Base-by-base conservation (phyloP, 2,329 filamentous ascomycete species). In the Colletotrichum sp. region DNA sequence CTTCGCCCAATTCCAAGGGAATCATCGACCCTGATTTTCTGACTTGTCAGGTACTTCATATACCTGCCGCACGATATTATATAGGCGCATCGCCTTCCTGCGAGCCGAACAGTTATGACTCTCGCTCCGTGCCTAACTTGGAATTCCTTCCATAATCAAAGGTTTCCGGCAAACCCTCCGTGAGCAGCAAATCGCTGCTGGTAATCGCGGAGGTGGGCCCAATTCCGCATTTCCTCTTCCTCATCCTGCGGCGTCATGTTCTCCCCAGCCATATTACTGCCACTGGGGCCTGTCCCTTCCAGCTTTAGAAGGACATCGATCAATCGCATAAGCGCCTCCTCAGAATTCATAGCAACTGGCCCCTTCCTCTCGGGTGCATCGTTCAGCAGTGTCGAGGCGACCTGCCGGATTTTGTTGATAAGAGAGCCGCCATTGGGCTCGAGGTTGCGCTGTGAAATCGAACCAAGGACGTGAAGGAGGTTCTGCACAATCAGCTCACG, bases 361-460 rank as follows among this genome's bases (percentile, higher is more conserved):
- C 89, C 89, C 79, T 91, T 91, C 18, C 88, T 85, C 72, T 90
- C 88, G 0, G 85, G 85, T 6, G 86, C 83, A 68, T 87, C 87
- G 77, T 94, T 92, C 65, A 98, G 90, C 9, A 98, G 89, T 0
- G 95, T 97, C 32, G 93, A 94, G 2, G 95, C 95, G 52, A 98
- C 94, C 81, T 95, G 93, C 12, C 95, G 94, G 79, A 98, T 95
- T 87, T 98, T 98, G 86, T 92, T 92, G 80, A 95, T 95, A n/a
- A 92, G 85, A 0, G 90, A 90, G n/a, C 86, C 86, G 21, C 90
- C 90, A 77, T 92, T 92, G n/a, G 90, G 90, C 77, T 98, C 95
- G 89, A 98, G 94, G 83, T 96, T 96, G 75, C 95, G 92, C 87
- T 96, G 95, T 64, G 94, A 94, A 79, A 98, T 95, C 72, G 92